These are phyloP conservation scores for Brettanomyces anomalus DNA, from an alignment of 805 yeast genomes.

Conservation along the genomic window DNA sequence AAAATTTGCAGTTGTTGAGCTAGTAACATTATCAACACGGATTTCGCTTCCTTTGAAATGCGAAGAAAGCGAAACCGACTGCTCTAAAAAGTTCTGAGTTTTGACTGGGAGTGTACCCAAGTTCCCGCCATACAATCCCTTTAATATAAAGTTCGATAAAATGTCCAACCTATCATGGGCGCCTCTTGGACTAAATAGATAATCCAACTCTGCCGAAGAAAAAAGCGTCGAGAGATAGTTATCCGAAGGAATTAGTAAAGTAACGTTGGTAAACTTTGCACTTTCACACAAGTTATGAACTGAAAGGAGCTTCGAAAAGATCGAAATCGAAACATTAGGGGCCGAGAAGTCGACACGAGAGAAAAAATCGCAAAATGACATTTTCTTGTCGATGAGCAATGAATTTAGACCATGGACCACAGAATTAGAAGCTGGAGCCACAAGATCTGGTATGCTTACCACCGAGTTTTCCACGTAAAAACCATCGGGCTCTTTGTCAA, in stretches of 20 bases:
- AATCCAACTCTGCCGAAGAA: slow-evolving; percentile 36
- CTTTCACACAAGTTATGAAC: slow-evolving; percentile 13
- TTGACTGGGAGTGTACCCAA: slow-evolving; percentile 9
- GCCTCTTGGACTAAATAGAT: slow-evolving; percentile 29
- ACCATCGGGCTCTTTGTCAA: slow-evolving; percentile 22
- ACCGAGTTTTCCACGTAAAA: slow-evolving; percentile 32
- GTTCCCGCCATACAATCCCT: slow-evolving; percentile 39
- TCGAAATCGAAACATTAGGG: slow-evolving; percentile 9
- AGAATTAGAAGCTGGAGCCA: slow-evolving; percentile 55
- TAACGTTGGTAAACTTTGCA: slow-evolving; percentile 24
- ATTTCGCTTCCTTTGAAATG: slow-evolving; percentile 26
- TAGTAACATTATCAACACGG: slow-evolving; percentile 28
- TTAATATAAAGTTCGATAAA: slow-evolving; percentile 27
- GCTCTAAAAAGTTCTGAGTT: slow-evolving; percentile 20
- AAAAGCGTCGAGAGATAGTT: slow-evolving; percentile 22
- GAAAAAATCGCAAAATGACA: slow-evolving; percentile 29
- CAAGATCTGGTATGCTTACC: slow-evolving; percentile 49
- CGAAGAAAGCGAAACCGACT: slow-evolving; percentile 15
- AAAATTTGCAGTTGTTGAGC: slow-evolving; percentile 30
- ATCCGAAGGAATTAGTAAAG: slow-evolving; percentile 41
- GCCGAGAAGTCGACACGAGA: slow-evolving; percentile 9
- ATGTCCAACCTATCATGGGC: slow-evolving; percentile 18
- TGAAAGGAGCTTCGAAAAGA: slow-evolving; percentile 13
- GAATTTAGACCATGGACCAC: slow-evolving; percentile 56
- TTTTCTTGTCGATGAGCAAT: slow-evolving; percentile 29